phyloP scores from a whole-genome alignment of 148 eudicot genomes.

The Rhododendron ferrugineum region DNA sequence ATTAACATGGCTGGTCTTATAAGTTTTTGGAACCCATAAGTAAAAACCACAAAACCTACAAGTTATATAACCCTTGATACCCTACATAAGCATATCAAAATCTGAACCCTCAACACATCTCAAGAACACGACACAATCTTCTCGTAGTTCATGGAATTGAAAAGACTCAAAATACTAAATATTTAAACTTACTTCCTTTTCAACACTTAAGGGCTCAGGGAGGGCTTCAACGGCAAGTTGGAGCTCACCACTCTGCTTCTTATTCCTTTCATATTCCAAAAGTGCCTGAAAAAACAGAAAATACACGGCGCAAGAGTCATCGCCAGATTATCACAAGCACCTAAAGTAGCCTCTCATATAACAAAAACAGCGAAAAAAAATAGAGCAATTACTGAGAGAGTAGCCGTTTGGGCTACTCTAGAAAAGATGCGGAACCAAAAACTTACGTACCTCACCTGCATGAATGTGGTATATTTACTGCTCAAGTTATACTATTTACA shows the following conservation, averaged over 20 bases:
- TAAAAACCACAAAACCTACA: background rate
- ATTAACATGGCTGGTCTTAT: background rate
- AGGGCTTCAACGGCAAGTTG: slow-evolving; percentile 44
- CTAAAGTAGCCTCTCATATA: background rate
- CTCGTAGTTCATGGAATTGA: background rate
- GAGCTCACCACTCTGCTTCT: slow-evolving; percentile 64
- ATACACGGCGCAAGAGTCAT: background rate
- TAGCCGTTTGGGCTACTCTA: background rate
- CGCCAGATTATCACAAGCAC: background rate
- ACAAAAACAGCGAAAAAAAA: background rate
- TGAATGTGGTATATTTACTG: background rate
- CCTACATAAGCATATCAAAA: background rate
- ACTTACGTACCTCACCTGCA: background rate
- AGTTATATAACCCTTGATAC: background rate
- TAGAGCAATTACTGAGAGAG: background rate
- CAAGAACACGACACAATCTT: background rate
- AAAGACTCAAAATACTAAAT: background rate
- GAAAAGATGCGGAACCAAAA: background rate
- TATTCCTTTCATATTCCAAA: slow-evolving; percentile 76
- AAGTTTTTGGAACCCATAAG: background rate
- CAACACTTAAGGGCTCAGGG: slow-evolving; percentile 50
- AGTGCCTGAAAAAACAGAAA: slow-evolving; percentile 50
- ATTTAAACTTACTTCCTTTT: slow-evolving; percentile 45
- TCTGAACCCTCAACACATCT: background rate
- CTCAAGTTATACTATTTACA: background rate